Evolutionary conservation across 352 stramenopile species (phyloP).

Genomic region (Phytophthora ohioensis): DNA sequence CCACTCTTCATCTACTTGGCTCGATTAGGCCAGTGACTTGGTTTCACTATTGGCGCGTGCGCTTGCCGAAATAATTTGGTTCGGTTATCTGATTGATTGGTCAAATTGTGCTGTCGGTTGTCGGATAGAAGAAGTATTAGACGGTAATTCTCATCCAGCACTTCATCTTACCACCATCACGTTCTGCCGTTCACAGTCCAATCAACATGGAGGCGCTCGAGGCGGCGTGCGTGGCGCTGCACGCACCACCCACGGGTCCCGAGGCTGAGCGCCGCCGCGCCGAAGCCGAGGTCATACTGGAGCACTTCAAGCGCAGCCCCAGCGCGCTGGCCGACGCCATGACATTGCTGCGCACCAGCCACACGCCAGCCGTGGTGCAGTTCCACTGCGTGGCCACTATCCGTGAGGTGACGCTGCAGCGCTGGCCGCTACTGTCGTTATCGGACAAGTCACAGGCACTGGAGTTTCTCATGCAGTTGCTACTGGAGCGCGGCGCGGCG

Average conservation of each 20-base stretch:
- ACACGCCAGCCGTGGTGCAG: slow-evolving; percentile 63
- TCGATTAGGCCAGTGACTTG: slow-evolving; percentile 25
- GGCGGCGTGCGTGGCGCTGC: slow-evolving; percentile 73
- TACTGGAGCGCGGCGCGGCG: slow-evolving; percentile 64
- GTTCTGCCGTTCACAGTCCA: not conserved
- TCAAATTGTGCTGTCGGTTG: too few relatives aligned
- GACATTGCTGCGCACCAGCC: slow-evolving; percentile 47
- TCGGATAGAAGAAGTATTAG: too few relatives aligned
- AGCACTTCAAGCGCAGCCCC: slow-evolving; percentile 87
- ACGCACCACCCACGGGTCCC: slow-evolving; percentile 63
- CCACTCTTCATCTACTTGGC: not conserved
- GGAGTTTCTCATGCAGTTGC: slow-evolving; percentile 83
- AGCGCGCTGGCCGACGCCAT: slow-evolving; percentile 69
- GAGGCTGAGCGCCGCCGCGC: slow-evolving; percentile 60
- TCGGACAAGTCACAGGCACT: slow-evolving; percentile 62
- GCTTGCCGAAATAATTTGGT: not conserved
- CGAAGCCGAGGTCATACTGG: slow-evolving; percentile 70
- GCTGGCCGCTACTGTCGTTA: slow-evolving; percentile 61
- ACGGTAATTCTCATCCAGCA: not conserved
- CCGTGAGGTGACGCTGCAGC: slow-evolving; percentile 77
- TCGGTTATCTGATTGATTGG: too few relatives aligned
- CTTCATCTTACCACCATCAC: not conserved
- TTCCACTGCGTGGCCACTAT: slow-evolving; percentile 86
- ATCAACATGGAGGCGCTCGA: slow-evolving; percentile 63
- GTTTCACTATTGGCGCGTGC: slow-evolving; percentile 24